Conservation (phyloP, 2,329 filamentous ascomycete species). For the Capronia epimyces region DNA sequence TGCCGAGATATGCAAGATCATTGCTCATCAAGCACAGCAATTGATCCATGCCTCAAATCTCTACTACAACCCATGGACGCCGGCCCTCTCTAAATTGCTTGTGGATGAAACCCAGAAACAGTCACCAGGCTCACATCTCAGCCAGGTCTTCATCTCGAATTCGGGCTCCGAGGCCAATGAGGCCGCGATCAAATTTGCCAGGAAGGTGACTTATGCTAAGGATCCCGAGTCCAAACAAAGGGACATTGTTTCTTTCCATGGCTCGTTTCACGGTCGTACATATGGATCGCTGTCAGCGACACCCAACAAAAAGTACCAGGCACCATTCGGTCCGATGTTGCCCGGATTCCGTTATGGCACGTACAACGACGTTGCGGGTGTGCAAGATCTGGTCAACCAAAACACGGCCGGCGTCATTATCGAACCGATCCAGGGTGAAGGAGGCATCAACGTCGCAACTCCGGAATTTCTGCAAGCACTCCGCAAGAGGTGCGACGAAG, state of each 20-base stretch:
- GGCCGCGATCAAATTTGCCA: conserved; percentile 92
- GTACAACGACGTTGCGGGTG: conserved; percentile 72
- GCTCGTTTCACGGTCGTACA: conserved; percentile 92
- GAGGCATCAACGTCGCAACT: conserved; percentile 77
- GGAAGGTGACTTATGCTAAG: conserved; percentile 76
- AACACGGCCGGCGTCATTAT: conserved; percentile 91
- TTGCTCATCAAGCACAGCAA: conserved; percentile 72
- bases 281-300: conserved; percentile 95
- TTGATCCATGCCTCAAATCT: conserved; percentile 91
- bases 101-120: conserved; percentile 73
- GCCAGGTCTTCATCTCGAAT: conserved; percentile 87
- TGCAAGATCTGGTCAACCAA: conserved; percentile 70
- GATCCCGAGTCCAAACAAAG: conserved; percentile 68
- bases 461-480: conserved; percentile 79
- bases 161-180: conserved; percentile 97
- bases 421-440: conserved; percentile 96
- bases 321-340: conserved; percentile 90
- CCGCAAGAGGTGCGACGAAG: conserved; percentile 75
- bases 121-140: conserved; percentile 43
- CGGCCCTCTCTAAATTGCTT: conserved; percentile 76
- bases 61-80: conserved; percentile 96
- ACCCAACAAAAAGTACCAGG: conserved; percentile 95
- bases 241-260: conserved; percentile 84
- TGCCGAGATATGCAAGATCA: conserved; percentile 65
- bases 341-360: conserved; percentile 83